Conservation (phyloP, 345 rosid species). For the Sisymbrium irio region DNA sequence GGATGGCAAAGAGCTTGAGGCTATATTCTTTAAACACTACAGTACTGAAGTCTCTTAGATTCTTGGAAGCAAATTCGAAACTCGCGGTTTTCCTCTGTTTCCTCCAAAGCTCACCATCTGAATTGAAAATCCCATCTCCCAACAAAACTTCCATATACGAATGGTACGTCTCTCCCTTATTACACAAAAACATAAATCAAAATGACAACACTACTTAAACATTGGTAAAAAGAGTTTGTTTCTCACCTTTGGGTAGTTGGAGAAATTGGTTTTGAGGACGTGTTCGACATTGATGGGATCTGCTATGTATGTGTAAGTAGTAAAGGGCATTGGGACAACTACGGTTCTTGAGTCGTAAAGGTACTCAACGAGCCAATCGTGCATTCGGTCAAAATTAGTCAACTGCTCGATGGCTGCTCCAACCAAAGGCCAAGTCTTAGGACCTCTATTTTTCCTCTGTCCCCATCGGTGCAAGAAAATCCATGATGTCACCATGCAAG, state of each 20-base stretch:
- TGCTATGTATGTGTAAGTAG: conserved; percentile 86
- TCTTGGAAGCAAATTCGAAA: conserved; percentile 95
- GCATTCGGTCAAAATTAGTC: conserved; percentile 76
- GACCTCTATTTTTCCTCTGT: conserved; percentile 69
- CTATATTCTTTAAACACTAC: conserved; percentile 80
- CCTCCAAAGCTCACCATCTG: conserved; percentile 90
- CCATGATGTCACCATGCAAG: conserved; percentile 58
- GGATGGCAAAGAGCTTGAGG: conserved; percentile 69
- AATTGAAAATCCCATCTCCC: conserved; percentile 89
- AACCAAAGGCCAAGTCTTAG: conserved; percentile 90
- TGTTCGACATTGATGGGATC: conserved; percentile 90
- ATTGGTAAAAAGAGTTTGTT: not conserved
- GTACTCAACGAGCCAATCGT: conserved; percentile 83
- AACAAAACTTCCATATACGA: conserved; percentile 93
- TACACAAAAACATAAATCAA: conserved; percentile 10
- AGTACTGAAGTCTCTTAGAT: conserved; percentile 84
- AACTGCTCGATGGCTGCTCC: conserved; percentile 92
- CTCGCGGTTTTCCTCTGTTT: conserved; percentile 93
- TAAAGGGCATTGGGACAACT: conserved; percentile 86
- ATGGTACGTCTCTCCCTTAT: conserved; percentile 84
- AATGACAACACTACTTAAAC: not conserved
- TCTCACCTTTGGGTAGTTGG: conserved; percentile 85
- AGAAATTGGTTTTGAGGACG: conserved; percentile 81
- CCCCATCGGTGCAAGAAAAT: conserved; percentile 68
- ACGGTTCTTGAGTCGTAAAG: conserved; percentile 61